phyloP scores from a whole-genome alignment of 225 moss, liverwort and hornwort genomes.

The Pseudoscleropodium purum region DNA sequence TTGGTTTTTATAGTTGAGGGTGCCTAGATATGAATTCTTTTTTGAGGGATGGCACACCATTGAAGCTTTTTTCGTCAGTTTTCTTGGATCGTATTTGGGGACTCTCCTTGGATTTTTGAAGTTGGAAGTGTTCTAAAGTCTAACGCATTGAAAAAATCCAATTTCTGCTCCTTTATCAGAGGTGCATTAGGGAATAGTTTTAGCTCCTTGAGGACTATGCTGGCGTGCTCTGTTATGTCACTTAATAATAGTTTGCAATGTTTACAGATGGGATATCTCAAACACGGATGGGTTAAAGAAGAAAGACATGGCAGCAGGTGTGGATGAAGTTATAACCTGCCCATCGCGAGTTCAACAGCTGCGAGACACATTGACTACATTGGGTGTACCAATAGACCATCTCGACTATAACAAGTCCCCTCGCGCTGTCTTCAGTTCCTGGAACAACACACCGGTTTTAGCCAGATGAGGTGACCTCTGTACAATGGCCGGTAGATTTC shows the following conservation, averaged over 20 bases:
- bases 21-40: background rate
- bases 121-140: no score
- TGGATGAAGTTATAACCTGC: slow-evolving; percentile 29
- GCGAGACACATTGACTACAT: slow-evolving; percentile 22
- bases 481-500: background rate
- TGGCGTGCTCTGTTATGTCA: background rate
- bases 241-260: background rate
- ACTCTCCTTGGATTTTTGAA: background rate
- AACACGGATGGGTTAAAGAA: slow-evolving; percentile 23
- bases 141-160: background rate
- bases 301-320: slow-evolving; percentile 29
- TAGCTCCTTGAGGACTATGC: background rate
- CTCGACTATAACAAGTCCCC: slow-evolving; percentile 42
- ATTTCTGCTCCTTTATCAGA: no score
- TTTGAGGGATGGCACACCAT: background rate
- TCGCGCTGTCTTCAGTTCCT: slow-evolving; percentile 28
- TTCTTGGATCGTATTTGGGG: background rate
- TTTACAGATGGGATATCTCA: slow-evolving; percentile 11
- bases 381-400: slow-evolving; percentile 37
- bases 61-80: background rate
- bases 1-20: background rate
- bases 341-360: slow-evolving; percentile 43
- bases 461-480: slow-evolving; percentile 26
- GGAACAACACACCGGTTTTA: slow-evolving; percentile 42
- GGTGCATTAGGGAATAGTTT: background rate